Conservation (phyloP, 352 stramenopile genomes). For the Globisporangium apiculatum region DNA sequence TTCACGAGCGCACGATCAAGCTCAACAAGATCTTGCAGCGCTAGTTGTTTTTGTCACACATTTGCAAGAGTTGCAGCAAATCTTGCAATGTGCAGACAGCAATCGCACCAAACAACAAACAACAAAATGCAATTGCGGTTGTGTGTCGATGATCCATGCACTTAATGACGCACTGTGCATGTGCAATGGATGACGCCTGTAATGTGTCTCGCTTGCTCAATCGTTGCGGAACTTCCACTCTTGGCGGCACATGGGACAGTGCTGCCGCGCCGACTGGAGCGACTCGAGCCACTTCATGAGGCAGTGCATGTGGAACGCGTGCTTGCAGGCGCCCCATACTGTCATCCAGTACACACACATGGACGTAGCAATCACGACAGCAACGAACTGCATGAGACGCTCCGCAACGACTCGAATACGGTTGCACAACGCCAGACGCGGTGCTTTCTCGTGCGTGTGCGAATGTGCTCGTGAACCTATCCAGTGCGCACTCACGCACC, state of each 20-base stretch:
- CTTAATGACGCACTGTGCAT: no score
- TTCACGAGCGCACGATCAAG: slow-evolving; percentile 73
- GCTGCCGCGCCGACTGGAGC: slow-evolving; percentile 68
- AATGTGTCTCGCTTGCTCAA: slow-evolving; percentile 2
- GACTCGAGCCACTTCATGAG: slow-evolving; percentile 91
- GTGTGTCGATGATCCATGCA: no score
- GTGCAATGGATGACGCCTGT: no score
- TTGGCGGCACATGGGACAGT: slow-evolving; percentile 87
- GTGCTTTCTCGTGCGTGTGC: not conserved
- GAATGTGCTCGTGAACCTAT: not conserved
- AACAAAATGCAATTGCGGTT: not conserved
- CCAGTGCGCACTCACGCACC: slow-evolving; percentile 18
- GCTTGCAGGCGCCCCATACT: slow-evolving; percentile 88
- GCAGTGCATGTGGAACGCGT: slow-evolving; percentile 92
- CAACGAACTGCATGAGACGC: no score
- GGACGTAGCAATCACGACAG: not conserved
- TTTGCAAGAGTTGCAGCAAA: no score
- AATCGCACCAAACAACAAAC: not conserved
- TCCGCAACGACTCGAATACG: not conserved
- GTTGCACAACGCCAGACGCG: not conserved
- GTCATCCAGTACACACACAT: not conserved
- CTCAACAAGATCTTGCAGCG: slow-evolving; percentile 60
- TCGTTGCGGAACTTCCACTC: slow-evolving; percentile 79
- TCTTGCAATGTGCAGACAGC: no score
- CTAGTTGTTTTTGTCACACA: slow-evolving; percentile 10